Evolutionary conservation across 306 rosid species (phyloP).

Genomic region (Prunus campanulata): DNA sequence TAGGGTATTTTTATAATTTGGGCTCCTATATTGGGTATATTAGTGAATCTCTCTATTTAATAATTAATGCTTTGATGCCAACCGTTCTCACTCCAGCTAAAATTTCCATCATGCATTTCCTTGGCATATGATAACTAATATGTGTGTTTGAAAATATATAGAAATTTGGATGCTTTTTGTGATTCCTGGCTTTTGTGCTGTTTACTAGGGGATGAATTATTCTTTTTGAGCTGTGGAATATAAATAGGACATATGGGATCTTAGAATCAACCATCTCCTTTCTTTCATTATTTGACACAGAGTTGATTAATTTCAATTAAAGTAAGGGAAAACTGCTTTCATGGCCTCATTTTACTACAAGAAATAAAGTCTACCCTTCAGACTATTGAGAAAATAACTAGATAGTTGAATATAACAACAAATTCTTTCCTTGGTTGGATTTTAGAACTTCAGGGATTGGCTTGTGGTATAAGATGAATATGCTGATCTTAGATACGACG

Average conservation of each 20-base stretch:
- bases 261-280: not conserved
- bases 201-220: not conserved
- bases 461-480: not conserved
- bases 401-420: not conserved
- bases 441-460: not conserved
- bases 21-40: too few relatives aligned
- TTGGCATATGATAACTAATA: not conserved
- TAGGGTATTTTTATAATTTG: too few relatives aligned
- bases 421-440: not conserved
- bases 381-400: not conserved
- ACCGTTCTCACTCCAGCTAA: not conserved
- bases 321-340: not conserved
- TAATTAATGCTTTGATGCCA: not conserved
- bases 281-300: not conserved
- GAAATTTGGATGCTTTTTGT: not conserved
- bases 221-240: not conserved
- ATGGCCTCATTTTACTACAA: not conserved
- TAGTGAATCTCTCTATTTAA: not conserved
- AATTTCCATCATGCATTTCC: not conserved
- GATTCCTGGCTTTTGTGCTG: not conserved
- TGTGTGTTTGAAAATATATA: not conserved
- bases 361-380: not conserved
- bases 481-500: not conserved
- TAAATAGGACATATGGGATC: not conserved
- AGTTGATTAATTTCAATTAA: not conserved